phyloP scores from a whole-genome alignment of 1,284 basidiomycete species.

The Sphaerobolus stellatus region DNA sequence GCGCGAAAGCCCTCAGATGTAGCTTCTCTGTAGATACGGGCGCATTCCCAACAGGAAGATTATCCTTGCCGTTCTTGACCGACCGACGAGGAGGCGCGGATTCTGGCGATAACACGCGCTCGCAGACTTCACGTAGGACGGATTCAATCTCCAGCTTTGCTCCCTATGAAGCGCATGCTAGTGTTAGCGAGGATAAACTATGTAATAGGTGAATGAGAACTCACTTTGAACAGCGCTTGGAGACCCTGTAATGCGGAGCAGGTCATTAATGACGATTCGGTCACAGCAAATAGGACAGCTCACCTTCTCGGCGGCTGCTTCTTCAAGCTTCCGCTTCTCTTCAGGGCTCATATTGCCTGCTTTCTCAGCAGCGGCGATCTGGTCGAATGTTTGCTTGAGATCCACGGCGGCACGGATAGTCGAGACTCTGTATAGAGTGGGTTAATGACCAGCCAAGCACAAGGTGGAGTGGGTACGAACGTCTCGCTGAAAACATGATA shows the following conservation, averaged over 20 bases:
- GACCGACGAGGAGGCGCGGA: constrained; percentile 14
- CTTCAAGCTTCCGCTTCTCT: constrained; percentile 87
- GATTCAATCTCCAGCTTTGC: constrained; percentile 95
- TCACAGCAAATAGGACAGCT: constrained; percentile 12
- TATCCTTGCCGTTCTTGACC: constrained; percentile 33
- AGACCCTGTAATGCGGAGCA: constrained; percentile 27
- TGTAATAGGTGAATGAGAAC: constrained; percentile 3
- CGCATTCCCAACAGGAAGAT: constrained; percentile 5
- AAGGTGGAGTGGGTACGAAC: constrained; percentile 46
- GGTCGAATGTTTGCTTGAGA: constrained; percentile 93
- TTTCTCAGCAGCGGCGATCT: constrained; percentile 89
- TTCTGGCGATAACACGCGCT: constrained; percentile 67
- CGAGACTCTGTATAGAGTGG: constrained; percentile 63
- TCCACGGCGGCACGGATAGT: constrained; percentile 88
- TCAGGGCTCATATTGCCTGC: constrained; percentile 83
- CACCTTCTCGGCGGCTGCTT: constrained; percentile 95
- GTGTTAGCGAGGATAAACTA: not conserved
- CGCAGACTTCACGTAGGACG: constrained; percentile 91
- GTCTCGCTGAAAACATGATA: constrained; percentile 93
- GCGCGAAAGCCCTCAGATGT: constrained; percentile 73
- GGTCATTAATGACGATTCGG: not conserved
- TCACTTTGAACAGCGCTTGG: constrained; percentile 48
- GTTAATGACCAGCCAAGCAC: not conserved
- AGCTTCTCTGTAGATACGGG: constrained; percentile 51
- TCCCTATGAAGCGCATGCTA: constrained; percentile 53